phyloP scores from a whole-genome alignment of 2,329 filamentous ascomycete genomes.

The Parastagonospora avenae region DNA sequence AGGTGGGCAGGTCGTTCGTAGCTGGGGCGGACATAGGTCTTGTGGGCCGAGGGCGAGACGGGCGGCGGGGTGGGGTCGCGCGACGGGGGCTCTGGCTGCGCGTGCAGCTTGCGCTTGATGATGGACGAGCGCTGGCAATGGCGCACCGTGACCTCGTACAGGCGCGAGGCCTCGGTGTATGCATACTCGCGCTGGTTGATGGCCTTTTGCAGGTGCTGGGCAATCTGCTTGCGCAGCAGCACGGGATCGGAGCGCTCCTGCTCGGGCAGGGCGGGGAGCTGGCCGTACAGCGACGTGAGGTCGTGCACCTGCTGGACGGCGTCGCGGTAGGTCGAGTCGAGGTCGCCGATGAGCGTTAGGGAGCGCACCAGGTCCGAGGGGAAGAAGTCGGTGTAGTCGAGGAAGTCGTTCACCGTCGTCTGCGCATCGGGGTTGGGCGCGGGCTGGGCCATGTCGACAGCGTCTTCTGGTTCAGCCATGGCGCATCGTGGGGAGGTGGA shows the following conservation, averaged over 20 bases:
- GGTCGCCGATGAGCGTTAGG: constrained; percentile 63
- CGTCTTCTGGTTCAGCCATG: constrained; percentile 43
- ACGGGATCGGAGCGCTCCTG: constrained; percentile 58
- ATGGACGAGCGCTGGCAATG: constrained; percentile 62
- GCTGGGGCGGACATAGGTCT: constrained; percentile 22
- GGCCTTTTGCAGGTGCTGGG: constrained; percentile 59
- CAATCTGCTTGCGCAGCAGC: constrained; percentile 61
- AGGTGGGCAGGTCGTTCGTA: constrained; percentile 34
- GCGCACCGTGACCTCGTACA: constrained; percentile 63
- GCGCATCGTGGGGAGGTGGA: constrained; percentile 37
- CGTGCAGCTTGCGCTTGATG: constrained; percentile 66
- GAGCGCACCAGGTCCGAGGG: constrained; percentile 68
- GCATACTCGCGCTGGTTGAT: constrained; percentile 61
- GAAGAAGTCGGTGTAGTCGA: constrained; percentile 72
- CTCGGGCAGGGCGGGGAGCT: constrained; percentile 56
- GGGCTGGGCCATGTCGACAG: constrained; percentile 41
- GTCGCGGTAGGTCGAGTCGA: constrained; percentile 52
- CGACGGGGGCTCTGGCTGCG: constrained; percentile 64
- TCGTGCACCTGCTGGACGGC: constrained; percentile 54
- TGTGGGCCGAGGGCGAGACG: constrained; percentile 47
- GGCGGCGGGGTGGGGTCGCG: constrained; percentile 63
- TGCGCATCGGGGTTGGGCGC: constrained; percentile 67
- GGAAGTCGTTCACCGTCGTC: constrained; percentile 69
- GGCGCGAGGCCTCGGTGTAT: constrained; percentile 60
- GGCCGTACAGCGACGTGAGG: constrained; percentile 54